Evolutionary conservation across 129 eudicot genomes (phyloP).

Genomic region (Dittrichia graveolens): DNA sequence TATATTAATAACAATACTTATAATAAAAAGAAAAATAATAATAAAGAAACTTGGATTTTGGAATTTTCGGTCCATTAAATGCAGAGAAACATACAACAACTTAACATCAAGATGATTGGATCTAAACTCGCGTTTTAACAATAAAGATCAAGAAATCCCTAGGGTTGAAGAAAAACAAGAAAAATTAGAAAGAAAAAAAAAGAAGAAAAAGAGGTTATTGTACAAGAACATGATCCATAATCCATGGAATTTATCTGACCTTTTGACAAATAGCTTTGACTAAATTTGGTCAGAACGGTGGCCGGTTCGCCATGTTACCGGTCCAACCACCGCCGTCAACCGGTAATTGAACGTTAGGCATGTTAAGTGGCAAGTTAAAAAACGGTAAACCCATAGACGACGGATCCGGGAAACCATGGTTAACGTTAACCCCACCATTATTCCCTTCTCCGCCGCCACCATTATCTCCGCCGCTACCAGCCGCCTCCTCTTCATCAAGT

Average conservation of each 20-base stretch:
- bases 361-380: constrained; percentile 62
- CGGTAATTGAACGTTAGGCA: constrained; percentile 62
- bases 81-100: constrained; percentile 29
- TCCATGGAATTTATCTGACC: constrained; percentile 34
- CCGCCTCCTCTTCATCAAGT: constrained; percentile 63
- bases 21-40: constrained; percentile 3
- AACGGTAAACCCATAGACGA: constrained; percentile 73
- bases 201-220: constrained; percentile 32
- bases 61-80: constrained; percentile 10
- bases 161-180: background rate
- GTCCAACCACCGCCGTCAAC: constrained; percentile 54
- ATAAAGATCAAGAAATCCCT: background rate
- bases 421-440: background rate
- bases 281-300: constrained; percentile 38
- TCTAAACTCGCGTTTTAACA: background rate
- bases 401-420: constrained; percentile 48
- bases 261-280: constrained; percentile 6
- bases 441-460: constrained; percentile 34
- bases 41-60: constrained; percentile 5
- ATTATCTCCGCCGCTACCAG: constrained; percentile 36
- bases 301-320: constrained; percentile 44
- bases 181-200: background rate
- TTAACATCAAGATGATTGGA: constrained; percentile 19
- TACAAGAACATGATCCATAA: constrained; percentile 37
- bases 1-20: background rate